Base-by-base conservation (phyloP, 257 asterid species). In the Solanum phureja region DNA sequence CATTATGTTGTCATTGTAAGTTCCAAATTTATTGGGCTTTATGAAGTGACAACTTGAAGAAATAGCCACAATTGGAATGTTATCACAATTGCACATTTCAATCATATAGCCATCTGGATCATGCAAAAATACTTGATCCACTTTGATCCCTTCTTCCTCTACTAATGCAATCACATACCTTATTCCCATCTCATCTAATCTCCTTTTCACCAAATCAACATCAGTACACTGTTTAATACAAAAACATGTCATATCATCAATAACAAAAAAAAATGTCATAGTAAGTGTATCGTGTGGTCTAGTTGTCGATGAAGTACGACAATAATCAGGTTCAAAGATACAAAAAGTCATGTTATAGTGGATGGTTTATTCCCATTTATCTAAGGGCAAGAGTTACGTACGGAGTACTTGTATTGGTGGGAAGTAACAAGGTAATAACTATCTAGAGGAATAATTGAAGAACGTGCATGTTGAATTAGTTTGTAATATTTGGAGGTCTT, bases 81-180 rank as follows among this genome's bases (percentile, higher is more conserved):
- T 91, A 3, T 90, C 92, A 71, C 93, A 91, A 84, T 90, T 89
- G 84, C 92, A 91, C 2, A 91, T 83, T 44, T 91, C 93, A 44
- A 91, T 86, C 93, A 91, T 91, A 81, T 91, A 91, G 37, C 90
- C 93, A 87, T 90, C 92, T 3, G 93, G 93, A 64, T 91, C 93
- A 68, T 91, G 92, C 73, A 91, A 91, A 81, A 91, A 91, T 34
- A 91, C 91, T 37, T 91, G 93, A 82, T 91, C 92, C 33, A 91
- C 93, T 68, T 82, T 73, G 64, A 87, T 90, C 21, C 91, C 92
- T 34, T 68, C 90, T 18, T 90, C 92, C 73, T 88, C 92, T 62
- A 91, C 91, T 11, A 86, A 21, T 6, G 88, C 91, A 1, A 77
- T 89, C 60, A 72, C 91, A 40, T 88, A 89, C 52, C 85, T 87